A percentile compares a stretch with the other conserved stretches of the same genome.
Evolutionary conservation across 768 basidiomycete genomes (phyloP).

Genomic region (Collybia sp.): DNA sequence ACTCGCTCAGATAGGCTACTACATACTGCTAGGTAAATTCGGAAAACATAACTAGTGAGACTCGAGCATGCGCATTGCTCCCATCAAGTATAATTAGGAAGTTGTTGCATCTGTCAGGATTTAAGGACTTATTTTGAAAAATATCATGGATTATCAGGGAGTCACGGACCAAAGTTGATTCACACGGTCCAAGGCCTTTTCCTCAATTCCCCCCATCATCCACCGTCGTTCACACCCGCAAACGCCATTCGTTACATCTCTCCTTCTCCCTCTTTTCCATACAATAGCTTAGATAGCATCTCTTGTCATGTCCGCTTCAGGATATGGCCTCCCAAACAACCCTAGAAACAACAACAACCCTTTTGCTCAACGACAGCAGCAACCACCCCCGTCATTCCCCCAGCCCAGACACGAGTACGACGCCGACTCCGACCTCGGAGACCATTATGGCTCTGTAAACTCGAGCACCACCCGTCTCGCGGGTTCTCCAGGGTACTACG

Average conservation of each 20-base stretch:
- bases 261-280: constrained; percentile 6
- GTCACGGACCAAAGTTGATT: background rate
- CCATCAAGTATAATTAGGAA: too few relatives aligned
- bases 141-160: too few relatives aligned
- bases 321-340: constrained; percentile 17
- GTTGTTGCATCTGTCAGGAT: too few relatives aligned
- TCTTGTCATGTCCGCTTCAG: constrained; percentile 16
- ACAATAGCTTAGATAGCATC: too few relatives aligned
- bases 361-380: constrained; percentile 22
- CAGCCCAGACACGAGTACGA: constrained; percentile 38
- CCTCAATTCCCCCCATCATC: background rate
- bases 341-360: constrained; percentile 18
- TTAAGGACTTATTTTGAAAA: too few relatives aligned
- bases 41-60: too few relatives aligned
- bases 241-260: constrained; percentile 9
- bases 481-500: constrained; percentile 35
- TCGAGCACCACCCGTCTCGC: constrained; percentile 56
- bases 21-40: too few relatives aligned
- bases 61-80: too few relatives aligned
- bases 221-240: background rate
- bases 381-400: constrained; percentile 15
- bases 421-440: constrained; percentile 44
- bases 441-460: constrained; percentile 47
- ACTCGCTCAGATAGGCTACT: too few relatives aligned
- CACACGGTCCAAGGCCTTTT: background rate